These are phyloP conservation scores for Candida labiduridarum DNA, from an alignment of 1,139 yeast species.

Conservation along the genomic window DNA sequence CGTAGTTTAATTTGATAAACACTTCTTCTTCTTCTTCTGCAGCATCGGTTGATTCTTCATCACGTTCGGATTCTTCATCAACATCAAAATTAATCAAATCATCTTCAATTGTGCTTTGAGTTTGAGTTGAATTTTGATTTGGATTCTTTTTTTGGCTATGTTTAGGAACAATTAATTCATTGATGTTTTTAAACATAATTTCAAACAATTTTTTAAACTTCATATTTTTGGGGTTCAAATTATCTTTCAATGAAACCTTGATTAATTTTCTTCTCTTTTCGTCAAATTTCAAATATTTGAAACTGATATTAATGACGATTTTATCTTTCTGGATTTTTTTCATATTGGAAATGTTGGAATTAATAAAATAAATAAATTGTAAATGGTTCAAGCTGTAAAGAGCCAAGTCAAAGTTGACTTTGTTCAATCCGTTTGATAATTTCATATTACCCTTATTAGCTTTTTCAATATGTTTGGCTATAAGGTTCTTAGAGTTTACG, in stretches of 20 bases:
- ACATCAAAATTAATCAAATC: constrained; percentile 10
- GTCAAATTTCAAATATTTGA: constrained; percentile 33
- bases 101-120: constrained; percentile 8
- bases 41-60: background rate
- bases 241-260: constrained; percentile 39
- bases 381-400: constrained; percentile 34
- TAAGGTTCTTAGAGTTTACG: constrained; percentile 22
- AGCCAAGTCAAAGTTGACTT: constrained; percentile 36
- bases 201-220: constrained; percentile 46
- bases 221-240: constrained; percentile 39
- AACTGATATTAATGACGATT: constrained; percentile 32
- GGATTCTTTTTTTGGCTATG: constrained; percentile 11
- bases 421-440: constrained; percentile 35
- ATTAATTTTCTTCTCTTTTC: constrained; percentile 21
- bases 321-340: constrained; percentile 43
- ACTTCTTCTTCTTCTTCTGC: background rate
- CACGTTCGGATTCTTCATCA: background rate
- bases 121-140: constrained; percentile 7
- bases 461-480: background rate
- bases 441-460: constrained; percentile 15
- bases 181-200: constrained; percentile 37
- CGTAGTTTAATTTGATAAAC: constrained; percentile 43
- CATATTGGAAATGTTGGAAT: constrained; percentile 28
- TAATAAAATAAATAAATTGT: constrained; percentile 37
- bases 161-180: constrained; percentile 24